Evolutionary conservation across 2,329 filamentous ascomycete genomes (phyloP), one percentile per base, ranked within the genome.

Genomic region (Didymella pinodella): DNA sequence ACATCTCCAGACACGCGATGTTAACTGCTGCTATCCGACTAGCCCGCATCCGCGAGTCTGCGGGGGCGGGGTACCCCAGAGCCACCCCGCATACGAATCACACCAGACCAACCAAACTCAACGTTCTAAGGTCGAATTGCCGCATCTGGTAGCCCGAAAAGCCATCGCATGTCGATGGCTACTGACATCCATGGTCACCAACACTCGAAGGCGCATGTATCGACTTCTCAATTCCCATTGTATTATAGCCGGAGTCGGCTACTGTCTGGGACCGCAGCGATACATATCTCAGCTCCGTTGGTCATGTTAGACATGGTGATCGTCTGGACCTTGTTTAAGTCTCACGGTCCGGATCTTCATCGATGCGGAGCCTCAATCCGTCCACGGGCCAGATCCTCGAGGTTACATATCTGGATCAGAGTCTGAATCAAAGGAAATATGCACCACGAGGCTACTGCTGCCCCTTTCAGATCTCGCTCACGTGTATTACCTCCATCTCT

Each of bases 31-130:
- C 56, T 56, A 62, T 59, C 61, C 55, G 62, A 65, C 53, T 47
- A 55, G 18, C 52, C 52, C 59, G 57, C 48, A 57, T 56, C 62
- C 51, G 57, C 45, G 56, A 56, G 29, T 25, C 47, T 65, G 67
- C 67, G 67, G 67, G 65, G 65, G 67, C 48, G 44, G 40, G 47
- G 59, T 56, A 64, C 67, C 64, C 67, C 65, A 63, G 64, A 64
- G 47, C 54, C 54, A 64, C 67, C 65, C 67, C 65, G 64, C 67
- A 64, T 57, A 31, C 18, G 29, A 20, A 38, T 7, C 14, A 14
- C 29, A 8, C 40, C 26, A 41, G 18, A 61, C 56, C 50, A 59
- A 44, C 44, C 43, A 57, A 12, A 41, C 7, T 36, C 12, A 28
- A 16, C 29, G 26, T 45, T 41, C 20, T 18, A 36, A 12, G 2